Evolutionary conservation across 495 filamentous ascomycete genomes (phyloP), one percentile per base, ranked within the genome.

Genomic region (Penicillium maclennaniae): DNA sequence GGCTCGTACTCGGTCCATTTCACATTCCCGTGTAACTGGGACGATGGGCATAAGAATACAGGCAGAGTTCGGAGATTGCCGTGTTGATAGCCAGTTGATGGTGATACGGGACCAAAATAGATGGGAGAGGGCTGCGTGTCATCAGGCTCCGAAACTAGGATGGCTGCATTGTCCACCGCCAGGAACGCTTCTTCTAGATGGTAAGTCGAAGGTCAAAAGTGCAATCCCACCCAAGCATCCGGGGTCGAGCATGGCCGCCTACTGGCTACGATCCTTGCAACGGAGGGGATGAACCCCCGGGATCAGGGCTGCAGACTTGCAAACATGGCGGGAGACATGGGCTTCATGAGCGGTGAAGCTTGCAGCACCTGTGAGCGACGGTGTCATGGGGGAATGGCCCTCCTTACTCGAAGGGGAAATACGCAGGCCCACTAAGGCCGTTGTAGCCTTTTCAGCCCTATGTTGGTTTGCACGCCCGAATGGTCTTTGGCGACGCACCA

Each of bases 131-230:
- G 17, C 19, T 28, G 23, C 47, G 47, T 41, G 23, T 49, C 37
- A 49, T 49, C 36, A 23, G 21, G 15, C 23, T 28, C 38, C 25
- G 47, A 42, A 25, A 7, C n/a, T 25, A 21, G 47, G 53, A 46
- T 46, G 43, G 48, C 39, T 56, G 58, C 58, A 44, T 28, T 42
- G 55, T 51, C 55, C 60, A 66, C 63, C 63, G 63, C 63, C 63
- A 66, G 63, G 63, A 55, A 66, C 63, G 49, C 65, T 47, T 56
- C 52, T 68, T 68, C 61, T 62, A 65, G 63, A 65, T 60, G 59
- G 59, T 65, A 55, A 62, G 56, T 65, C 62, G 66, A 67, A 68
- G 49, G 50, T 48, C 62, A 49, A 16, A 49, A 52, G 50, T 52
- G 49, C 48, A 56, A 56, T 56, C 47, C 49, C 46, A 60, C 45